These are phyloP conservation scores for Saccharomycopsis babjevae DNA, from an alignment of 805 yeast genomes.

Conservation along the genomic window DNA sequence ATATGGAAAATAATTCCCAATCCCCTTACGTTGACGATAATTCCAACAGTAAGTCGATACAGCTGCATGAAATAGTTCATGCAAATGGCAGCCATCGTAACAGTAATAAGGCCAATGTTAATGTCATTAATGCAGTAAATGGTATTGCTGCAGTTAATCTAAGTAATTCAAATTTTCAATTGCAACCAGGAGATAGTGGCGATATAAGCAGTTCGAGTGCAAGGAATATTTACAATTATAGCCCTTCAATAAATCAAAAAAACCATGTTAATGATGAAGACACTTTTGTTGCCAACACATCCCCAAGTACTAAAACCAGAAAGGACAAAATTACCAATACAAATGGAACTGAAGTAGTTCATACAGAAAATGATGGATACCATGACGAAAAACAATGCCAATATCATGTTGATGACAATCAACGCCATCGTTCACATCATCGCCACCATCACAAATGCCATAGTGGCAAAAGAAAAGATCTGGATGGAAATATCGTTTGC, in stretches of 20 bases:
- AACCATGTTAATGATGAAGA: not conserved
- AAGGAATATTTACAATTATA: not conserved
- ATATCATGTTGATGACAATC: not conserved
- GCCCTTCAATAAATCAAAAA: not conserved
- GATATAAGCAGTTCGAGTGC: not conserved
- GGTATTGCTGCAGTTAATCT: not conserved
- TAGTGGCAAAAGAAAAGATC: not conserved
- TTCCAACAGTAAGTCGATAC: not conserved
- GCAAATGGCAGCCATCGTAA: not conserved
- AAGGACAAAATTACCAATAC: not conserved
- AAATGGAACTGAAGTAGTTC: not conserved
- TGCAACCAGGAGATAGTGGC: not conserved
- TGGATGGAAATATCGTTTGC: not conserved
- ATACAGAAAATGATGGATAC: not conserved
- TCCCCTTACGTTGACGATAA: not conserved
- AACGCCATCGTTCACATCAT: not conserved
- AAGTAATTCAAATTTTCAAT: not conserved
- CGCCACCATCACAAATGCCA: slow-evolving; percentile 2
- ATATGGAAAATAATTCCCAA: not conserved
- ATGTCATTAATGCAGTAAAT: not conserved
- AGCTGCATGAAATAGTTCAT: slow-evolving; percentile 1
- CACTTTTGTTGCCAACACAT: not conserved
- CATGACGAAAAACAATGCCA: not conserved
- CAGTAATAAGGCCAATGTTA: not conserved
- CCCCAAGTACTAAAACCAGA: not conserved